A percentile compares a stretch with the other conserved stretches of the same genome.
These are phyloP conservation scores for Licmophora abbreviata DNA, from an alignment of 108 stramenopile species.

Conservation along the genomic window DNA sequence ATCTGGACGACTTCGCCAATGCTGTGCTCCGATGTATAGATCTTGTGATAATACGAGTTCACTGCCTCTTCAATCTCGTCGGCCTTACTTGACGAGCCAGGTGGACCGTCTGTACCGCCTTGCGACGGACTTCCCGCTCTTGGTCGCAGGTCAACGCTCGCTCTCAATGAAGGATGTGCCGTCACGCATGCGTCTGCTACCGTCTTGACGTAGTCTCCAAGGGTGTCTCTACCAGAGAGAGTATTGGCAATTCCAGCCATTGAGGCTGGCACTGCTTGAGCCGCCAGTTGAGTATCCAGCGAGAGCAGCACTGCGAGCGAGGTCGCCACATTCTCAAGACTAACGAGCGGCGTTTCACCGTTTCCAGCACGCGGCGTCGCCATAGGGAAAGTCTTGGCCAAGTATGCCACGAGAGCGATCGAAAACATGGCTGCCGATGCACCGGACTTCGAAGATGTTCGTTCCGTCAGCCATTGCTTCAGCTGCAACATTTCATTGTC, in stretches of 20 bases:
- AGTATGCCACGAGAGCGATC: conserved; percentile 45
- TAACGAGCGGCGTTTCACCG: conserved; percentile 42
- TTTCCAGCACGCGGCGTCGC: conserved; percentile 31
- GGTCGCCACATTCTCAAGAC: conserved; percentile 62
- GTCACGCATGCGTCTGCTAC: conserved; percentile 53
- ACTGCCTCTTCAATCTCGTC: conserved; percentile 96
- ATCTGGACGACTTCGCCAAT: conserved; percentile 94
- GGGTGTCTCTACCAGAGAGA: conserved; percentile 22
- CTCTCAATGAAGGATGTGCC: conserved; percentile 40
- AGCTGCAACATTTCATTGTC: conserved; percentile 78
- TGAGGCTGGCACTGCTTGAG: conserved; percentile 32
- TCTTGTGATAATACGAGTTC: conserved; percentile 94
- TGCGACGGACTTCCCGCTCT: conserved; percentile 8
- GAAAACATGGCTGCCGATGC: conserved; percentile 31
- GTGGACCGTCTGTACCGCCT: conserved; percentile 5
- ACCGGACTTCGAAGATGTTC: conserved; percentile 27
- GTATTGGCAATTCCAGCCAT: conserved; percentile 19
- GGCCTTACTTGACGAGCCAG: conserved; percentile 19
- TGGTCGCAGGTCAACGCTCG: too few species aligned
- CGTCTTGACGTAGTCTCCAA: conserved; percentile 64
- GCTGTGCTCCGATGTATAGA: conserved; percentile 92
- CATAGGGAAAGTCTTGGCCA: conserved; percentile 50
- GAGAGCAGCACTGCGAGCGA: conserved; percentile 44
- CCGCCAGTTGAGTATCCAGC: conserved; percentile 41
- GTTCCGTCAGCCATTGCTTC: conserved; percentile 66